Percentiles rank a stretch among this genome's conserved stretches.
Evolutionary conservation across 345 rosid species (phyloP).

Genomic region (Camelina neglecta): DNA sequence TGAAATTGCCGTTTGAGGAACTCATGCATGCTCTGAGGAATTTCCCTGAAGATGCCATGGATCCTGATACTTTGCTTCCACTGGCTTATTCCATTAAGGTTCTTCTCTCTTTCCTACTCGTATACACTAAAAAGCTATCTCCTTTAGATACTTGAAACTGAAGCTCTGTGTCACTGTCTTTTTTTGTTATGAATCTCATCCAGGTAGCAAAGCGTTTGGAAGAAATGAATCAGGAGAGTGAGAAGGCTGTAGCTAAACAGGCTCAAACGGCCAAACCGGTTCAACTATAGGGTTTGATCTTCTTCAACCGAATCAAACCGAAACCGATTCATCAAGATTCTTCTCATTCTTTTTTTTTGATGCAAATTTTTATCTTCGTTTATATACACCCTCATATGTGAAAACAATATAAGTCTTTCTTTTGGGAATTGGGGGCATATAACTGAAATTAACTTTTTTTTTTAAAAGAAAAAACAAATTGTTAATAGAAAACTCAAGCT

Average conservation of each 20-base stretch:
- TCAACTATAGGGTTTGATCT: constrained; percentile 33
- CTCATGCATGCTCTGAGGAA: constrained; percentile 88
- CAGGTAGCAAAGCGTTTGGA: constrained; percentile 83
- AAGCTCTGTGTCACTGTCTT: background rate
- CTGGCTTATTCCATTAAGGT: constrained; percentile 95
- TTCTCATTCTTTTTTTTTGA: background rate
- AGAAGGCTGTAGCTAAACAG: constrained; percentile 53
- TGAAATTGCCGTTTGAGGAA: constrained; percentile 90
- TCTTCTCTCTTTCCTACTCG: constrained; percentile 25
- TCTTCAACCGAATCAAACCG: background rate
- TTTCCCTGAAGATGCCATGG: constrained; percentile 91
- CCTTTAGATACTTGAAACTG: constrained; percentile 5
- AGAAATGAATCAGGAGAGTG: constrained; percentile 64
- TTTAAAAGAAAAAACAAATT: no score
- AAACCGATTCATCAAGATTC: background rate
- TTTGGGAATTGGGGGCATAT: background rate
- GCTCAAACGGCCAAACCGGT: constrained; percentile 43
- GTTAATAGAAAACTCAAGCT: no score
- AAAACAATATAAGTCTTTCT: constrained; percentile 1
- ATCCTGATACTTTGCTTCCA: constrained; percentile 88
- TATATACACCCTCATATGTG: background rate
- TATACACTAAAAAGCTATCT: background rate
- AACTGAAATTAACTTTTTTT: no score
- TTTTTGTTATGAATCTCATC: constrained; percentile 13
- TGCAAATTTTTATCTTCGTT: background rate